These are phyloP conservation scores for Tilletia setariae DNA, from an alignment of 1,284 basidiomycete genomes.

Conservation along the genomic window DNA sequence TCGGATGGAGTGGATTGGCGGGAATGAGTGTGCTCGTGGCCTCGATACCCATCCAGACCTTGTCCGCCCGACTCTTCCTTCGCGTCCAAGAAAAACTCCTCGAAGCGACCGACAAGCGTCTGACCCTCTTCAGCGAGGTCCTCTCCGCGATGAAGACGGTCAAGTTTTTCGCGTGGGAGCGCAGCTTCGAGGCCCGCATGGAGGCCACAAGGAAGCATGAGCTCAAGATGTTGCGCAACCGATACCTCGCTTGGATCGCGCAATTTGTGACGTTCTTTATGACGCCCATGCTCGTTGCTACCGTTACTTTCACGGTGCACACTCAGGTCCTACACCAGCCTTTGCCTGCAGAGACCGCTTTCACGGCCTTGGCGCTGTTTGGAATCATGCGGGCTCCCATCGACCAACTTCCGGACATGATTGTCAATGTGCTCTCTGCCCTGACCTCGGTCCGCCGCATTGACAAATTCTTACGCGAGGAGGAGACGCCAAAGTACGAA, in stretches of 20 bases:
- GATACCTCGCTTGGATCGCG: slow-evolving; percentile 56
- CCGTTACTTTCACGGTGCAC: slow-evolving; percentile 66
- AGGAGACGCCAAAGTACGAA: slow-evolving; percentile 62
- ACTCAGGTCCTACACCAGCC: slow-evolving; percentile 58
- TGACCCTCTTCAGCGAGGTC: slow-evolving; percentile 61
- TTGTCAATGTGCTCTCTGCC: slow-evolving; percentile 57
- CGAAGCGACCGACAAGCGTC: slow-evolving; percentile 60
- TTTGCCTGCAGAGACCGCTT: slow-evolving; percentile 58
- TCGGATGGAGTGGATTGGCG: slow-evolving; percentile 59
- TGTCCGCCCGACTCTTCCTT: slow-evolving; percentile 57
- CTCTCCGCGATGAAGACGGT: slow-evolving; percentile 60
- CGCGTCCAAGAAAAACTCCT: slow-evolving; percentile 57
- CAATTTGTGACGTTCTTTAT: slow-evolving; percentile 58
- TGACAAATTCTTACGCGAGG: slow-evolving; percentile 59
- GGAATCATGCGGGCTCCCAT: slow-evolving; percentile 43
- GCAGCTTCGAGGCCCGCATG: slow-evolving; percentile 58
- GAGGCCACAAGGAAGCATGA: slow-evolving; percentile 57
- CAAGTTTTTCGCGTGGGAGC: slow-evolving; percentile 62
- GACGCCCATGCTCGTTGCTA: slow-evolving; percentile 61
- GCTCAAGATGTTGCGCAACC: slow-evolving; percentile 56
- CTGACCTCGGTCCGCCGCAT: slow-evolving; percentile 53
- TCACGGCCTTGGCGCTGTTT: slow-evolving; percentile 62
- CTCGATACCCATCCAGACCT: slow-evolving; percentile 43
- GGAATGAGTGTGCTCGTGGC: slow-evolving; percentile 51
- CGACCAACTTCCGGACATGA: slow-evolving; percentile 51